Conservation (phyloP, 2,329 filamentous ascomycete genomes). For the Penicillium brasilianum region DNA sequence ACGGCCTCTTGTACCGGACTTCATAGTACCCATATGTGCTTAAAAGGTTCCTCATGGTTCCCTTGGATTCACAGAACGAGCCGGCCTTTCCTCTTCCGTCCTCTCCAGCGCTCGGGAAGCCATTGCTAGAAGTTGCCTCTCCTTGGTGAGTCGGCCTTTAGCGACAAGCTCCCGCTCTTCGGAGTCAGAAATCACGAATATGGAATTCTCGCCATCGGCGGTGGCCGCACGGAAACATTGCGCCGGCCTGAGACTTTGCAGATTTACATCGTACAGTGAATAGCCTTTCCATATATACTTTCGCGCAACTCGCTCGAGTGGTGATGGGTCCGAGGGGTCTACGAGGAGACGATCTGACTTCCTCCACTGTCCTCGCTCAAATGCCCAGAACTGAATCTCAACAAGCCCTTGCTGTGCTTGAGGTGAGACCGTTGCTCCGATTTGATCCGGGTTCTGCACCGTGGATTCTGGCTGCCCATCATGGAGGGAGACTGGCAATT, state of each 20-base stretch:
- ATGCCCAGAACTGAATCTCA: neutral
- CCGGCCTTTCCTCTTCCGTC: constrained; percentile 4
- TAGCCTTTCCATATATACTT: constrained; percentile 1
- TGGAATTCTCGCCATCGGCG: constrained; percentile 1
- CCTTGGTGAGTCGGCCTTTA: constrained; percentile 4
- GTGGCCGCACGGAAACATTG: constrained; percentile 9
- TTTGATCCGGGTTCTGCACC: neutral
- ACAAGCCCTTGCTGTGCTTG: neutral
- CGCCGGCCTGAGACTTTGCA: neutral
- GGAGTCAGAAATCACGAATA: constrained; percentile 11
- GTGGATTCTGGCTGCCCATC: neutral
- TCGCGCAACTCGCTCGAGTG: neutral
- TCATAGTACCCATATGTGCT: neutral
- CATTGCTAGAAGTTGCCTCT: constrained; percentile 6
- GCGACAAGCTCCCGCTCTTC: constrained; percentile 7
- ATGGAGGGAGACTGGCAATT: neutral
- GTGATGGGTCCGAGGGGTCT: neutral
- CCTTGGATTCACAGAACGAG: neutral
- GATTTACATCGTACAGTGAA: neutral
- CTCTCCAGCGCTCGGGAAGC: constrained; percentile 3
- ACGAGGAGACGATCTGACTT: constrained; percentile 3
- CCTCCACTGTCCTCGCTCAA: constrained; percentile 4
- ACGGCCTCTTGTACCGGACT: neutral
- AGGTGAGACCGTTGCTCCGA: neutral
- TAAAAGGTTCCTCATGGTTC: neutral